These are phyloP conservation scores for Wickerhamia fluorescens DNA, from an alignment of 805 yeast species.

Conservation along the genomic window DNA sequence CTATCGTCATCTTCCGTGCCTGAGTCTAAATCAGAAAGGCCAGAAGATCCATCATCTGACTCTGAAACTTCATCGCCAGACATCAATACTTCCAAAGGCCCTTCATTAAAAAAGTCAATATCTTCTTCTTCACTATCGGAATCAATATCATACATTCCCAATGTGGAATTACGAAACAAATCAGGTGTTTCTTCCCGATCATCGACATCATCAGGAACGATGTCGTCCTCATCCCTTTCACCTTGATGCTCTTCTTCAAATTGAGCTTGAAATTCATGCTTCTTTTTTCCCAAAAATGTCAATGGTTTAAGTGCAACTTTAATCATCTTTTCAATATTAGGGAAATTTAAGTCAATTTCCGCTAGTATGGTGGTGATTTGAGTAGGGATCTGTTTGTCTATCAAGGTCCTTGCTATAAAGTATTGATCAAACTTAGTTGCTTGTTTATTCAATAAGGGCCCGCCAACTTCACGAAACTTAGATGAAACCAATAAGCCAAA, in stretches of 20 bases:
- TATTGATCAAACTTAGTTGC: conserved; percentile 55
- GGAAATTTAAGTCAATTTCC: conserved; percentile 66
- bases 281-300: conserved; percentile 48
- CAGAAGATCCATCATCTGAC: conserved; percentile 17
- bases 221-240: conserved; percentile 41
- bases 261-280: conserved; percentile 47
- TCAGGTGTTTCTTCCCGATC: conserved; percentile 72
- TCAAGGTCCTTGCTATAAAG: conserved; percentile 54
- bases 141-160: conserved; percentile 91
- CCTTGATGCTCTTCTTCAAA: conserved; percentile 47
- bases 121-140: conserved; percentile 55
- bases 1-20: conserved; percentile 21
- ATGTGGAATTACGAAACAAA: conserved; percentile 76
- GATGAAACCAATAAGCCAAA: conserved; percentile 38
- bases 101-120: conserved; percentile 34
- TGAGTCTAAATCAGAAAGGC: conserved; percentile 18
- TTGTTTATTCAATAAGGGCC: conserved; percentile 39
- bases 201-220: conserved; percentile 45
- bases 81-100: conserved; percentile 33
- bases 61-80: conserved; percentile 25
- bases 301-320: conserved; percentile 54
- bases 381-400: conserved; percentile 58
- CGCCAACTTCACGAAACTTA: conserved; percentile 32
- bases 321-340: conserved; percentile 54
- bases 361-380: conserved; percentile 56